Evolutionary conservation across 495 filamentous ascomycete genomes (phyloP).

Genomic region (Chaetomidium leptoderma): DNA sequence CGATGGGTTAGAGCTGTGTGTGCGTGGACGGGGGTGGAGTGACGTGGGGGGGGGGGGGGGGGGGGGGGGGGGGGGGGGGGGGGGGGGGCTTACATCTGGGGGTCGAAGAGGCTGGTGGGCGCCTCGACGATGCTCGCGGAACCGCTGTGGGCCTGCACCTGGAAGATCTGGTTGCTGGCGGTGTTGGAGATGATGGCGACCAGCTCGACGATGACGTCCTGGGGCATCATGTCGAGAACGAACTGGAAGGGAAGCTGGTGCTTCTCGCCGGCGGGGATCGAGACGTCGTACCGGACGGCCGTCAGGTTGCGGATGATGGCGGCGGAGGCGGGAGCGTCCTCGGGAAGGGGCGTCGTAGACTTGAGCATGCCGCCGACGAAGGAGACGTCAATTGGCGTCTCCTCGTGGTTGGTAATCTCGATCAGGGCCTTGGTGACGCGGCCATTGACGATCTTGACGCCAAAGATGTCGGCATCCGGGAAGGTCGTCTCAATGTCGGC

Average conservation of each 20-base stretch:
- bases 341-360: conserved; percentile 45
- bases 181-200: conserved; percentile 63
- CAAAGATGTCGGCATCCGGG: conserved; percentile 85
- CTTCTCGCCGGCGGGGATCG: conserved; percentile 73
- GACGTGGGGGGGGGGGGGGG: conserved; percentile 1
- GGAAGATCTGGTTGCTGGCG: conserved; percentile 60
- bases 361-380: conserved; percentile 76
- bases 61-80: background rate
- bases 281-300: conserved; percentile 62
- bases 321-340: conserved; percentile 49
- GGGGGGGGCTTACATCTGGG: conserved; percentile 71
- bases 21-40: conserved; percentile 15
- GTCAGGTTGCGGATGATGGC: conserved; percentile 80
- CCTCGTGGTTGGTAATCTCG: conserved; percentile 79
- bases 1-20: conserved; percentile 56
- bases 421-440: conserved; percentile 78
- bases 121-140: conserved; percentile 88
- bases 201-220: conserved; percentile 77
- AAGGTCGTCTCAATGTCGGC: conserved; percentile 75
- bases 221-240: conserved; percentile 86
- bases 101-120: conserved; percentile 89
- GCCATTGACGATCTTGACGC: conserved; percentile 92
- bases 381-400: conserved; percentile 65
- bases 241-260: conserved; percentile 77
- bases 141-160: conserved; percentile 77